Evolutionary conservation across 441 rosid species (phyloP).

Genomic region (Pelargonium cotyledonis): DNA sequence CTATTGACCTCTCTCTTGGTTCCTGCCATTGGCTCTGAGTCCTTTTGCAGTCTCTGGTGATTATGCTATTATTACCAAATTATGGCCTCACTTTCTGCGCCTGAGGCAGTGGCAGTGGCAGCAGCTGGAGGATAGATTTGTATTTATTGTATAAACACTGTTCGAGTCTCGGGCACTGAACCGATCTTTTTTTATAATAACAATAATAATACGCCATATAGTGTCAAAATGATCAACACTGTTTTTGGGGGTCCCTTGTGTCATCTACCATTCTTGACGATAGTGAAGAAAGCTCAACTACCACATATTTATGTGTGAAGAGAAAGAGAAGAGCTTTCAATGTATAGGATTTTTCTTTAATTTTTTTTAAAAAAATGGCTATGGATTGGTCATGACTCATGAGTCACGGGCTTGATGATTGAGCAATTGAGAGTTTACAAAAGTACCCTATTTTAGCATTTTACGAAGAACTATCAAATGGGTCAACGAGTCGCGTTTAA

Average conservation of each 20-base stretch:
- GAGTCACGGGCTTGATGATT: no score
- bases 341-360: no score
- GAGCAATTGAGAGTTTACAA: no score
- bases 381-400: no score
- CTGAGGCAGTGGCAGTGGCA: not conserved
- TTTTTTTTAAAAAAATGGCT: no score
- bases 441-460: no score
- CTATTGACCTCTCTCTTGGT: slow-evolving; percentile 16
- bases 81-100: not conserved
- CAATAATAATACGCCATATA: no score
- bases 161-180: not conserved
- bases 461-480: no score
- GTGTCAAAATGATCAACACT: not conserved
- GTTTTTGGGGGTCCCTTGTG: not conserved
- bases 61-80: not conserved
- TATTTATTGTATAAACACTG: not conserved
- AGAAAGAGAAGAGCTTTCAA: no score
- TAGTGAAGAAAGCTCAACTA: not conserved
- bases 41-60: not conserved
- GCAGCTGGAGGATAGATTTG: not conserved
- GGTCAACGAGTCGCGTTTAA: no score
- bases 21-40: not conserved
- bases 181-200: no score
- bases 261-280: not conserved
- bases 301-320: not conserved